Conservation (phyloP, 176 grass and related monocot genomes). For the Tillandsia fasciculata region DNA sequence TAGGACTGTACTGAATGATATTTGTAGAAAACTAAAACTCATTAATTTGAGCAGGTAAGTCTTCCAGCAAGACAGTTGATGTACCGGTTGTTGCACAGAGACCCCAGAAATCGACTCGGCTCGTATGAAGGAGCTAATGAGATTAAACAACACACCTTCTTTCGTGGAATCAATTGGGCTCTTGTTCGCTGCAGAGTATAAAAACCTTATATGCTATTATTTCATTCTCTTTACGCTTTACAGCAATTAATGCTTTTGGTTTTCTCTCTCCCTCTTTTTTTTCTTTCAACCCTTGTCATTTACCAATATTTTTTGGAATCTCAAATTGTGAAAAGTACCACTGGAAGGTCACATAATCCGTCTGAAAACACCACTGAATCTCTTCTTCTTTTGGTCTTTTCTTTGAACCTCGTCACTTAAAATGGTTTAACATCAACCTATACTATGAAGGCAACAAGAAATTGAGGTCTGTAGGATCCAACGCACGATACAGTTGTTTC, state of each 20-base stretch:
- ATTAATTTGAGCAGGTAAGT: slow-evolving; percentile 46
- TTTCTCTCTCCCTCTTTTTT: too few species aligned
- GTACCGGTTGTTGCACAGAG: slow-evolving; percentile 62
- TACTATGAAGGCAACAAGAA: background rate
- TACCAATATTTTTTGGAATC: too few species aligned
- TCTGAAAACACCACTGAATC: too few species aligned
- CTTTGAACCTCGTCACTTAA: background rate
- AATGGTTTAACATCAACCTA: background rate
- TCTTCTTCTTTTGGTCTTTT: too few species aligned
- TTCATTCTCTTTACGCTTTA: background rate
- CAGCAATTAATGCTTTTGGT: background rate
- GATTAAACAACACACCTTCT: slow-evolving; percentile 78
- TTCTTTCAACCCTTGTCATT: too few species aligned
- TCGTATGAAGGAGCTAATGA: slow-evolving; percentile 60
- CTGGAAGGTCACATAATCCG: too few species aligned
- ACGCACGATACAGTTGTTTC: background rate
- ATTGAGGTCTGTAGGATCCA: background rate
- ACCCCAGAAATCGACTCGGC: slow-evolving; percentile 65
- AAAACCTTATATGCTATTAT: background rate
- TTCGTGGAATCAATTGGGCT: slow-evolving; percentile 76
- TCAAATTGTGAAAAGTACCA: too few species aligned
- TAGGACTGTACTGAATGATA: background rate
- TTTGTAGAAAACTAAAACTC: background rate
- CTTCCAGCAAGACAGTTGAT: slow-evolving; percentile 58
- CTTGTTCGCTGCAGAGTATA: slow-evolving; percentile 57